Conservation (phyloP, 1,139 yeast genomes). For the Candida sp. region DNA sequence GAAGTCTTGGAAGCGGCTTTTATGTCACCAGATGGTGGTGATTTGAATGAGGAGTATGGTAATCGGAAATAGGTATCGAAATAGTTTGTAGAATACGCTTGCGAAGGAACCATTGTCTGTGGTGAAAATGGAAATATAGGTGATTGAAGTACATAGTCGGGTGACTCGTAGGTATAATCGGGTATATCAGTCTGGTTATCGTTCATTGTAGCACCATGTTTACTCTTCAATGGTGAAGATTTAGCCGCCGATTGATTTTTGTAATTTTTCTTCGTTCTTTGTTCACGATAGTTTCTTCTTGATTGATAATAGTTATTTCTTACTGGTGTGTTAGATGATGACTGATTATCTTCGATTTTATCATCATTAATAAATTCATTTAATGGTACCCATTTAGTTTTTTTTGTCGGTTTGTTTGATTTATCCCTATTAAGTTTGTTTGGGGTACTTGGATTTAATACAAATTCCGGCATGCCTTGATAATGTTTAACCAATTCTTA, state of each 20-base stretch:
- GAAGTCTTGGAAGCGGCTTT: background rate
- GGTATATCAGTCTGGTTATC: background rate
- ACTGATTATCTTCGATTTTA: background rate
- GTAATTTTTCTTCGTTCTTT: background rate
- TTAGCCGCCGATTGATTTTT: background rate
- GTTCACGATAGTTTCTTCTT: too few relatives aligned
- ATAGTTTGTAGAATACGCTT: background rate
- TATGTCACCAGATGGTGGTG: background rate
- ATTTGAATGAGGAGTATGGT: background rate
- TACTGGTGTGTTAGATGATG: background rate
- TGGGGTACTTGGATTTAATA: background rate
- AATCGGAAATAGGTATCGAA: background rate
- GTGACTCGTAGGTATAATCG: background rate
- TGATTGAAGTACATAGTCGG: background rate
- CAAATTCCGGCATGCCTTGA: too few relatives aligned
- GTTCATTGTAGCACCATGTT: background rate
- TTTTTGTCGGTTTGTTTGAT: background rate
- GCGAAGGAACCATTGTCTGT: background rate
- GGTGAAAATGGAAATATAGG: background rate
- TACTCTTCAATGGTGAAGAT: background rate
- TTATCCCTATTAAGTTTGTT: background rate
- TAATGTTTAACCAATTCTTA: too few relatives aligned
- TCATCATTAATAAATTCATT: background rate
- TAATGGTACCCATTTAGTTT: constrained; percentile 1
- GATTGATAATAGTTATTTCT: background rate